A percentile compares a stretch with the other conserved stretches of the same genome.
These are phyloP conservation scores for Backusella australiensis DNA, from an alignment of 192 early-diverging fungal species.

Conservation along the genomic window DNA sequence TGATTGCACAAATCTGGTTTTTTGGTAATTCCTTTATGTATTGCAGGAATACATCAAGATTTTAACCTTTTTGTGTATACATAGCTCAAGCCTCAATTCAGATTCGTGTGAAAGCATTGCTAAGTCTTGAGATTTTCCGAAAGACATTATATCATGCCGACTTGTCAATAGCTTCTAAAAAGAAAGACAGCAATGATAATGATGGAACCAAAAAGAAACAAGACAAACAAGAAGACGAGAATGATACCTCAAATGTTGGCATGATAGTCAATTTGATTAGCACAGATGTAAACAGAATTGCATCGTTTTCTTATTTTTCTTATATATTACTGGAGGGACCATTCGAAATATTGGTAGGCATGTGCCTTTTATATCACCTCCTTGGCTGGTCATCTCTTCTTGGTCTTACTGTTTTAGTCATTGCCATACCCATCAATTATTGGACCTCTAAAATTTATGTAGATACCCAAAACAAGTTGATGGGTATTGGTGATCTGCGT, in stretches of 20 bases:
- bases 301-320: slow-evolving; percentile 46
- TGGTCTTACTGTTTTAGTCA: slow-evolving; percentile 59
- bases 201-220: slow-evolving; percentile 23
- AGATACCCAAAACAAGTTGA: slow-evolving; percentile 53
- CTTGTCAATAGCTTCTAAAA: slow-evolving; percentile 30
- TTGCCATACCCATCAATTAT: slow-evolving; percentile 40
- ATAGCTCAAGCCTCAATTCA: slow-evolving; percentile 26
- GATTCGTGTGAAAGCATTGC: slow-evolving; percentile 22
- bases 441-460: slow-evolving; percentile 24
- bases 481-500: slow-evolving; percentile 70
- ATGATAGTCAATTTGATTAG: slow-evolving; percentile 74
- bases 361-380: slow-evolving; percentile 67
- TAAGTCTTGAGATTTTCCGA: slow-evolving; percentile 54
- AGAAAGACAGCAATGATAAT: slow-evolving; percentile 28
- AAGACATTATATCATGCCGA: slow-evolving; percentile 55
- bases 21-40: slow-evolving; percentile 12
- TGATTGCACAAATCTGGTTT: slow-evolving; percentile 25
- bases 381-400: slow-evolving; percentile 78
- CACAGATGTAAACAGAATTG: slow-evolving; percentile 61
- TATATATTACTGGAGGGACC: slow-evolving; percentile 54
- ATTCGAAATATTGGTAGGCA: slow-evolving; percentile 61
- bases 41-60: slow-evolving; percentile 9
- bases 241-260: slow-evolving; percentile 40
- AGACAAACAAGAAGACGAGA: slow-evolving; percentile 22
- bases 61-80: slow-evolving; percentile 9